A percentile compares a stretch with the other conserved stretches of the same genome.
Conservation (phyloP, 371 early-diverging fungal genomes). For the Mortierella sp. region DNA sequence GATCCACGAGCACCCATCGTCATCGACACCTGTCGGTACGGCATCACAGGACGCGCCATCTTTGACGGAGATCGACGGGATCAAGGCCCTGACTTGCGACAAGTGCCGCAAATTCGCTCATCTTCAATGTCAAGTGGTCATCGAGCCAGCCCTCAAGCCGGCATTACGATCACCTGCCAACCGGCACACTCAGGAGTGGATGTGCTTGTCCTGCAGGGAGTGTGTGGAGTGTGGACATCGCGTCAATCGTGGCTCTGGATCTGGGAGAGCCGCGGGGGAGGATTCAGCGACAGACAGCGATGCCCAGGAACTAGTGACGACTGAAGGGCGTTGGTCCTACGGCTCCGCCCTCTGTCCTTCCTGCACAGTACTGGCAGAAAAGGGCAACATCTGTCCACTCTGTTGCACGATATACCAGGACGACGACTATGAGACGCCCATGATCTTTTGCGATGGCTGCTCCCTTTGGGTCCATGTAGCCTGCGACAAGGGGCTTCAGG, state of each 20-base stretch:
- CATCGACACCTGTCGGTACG: not conserved
- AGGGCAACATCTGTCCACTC: slow-evolving; percentile 63
- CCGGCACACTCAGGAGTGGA: slow-evolving; percentile 26
- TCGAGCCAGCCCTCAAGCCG: slow-evolving; percentile 24
- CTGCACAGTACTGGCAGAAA: slow-evolving; percentile 59
- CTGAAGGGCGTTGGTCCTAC: slow-evolving; percentile 54
- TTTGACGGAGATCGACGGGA: not conserved
- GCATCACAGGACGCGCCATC: not conserved
- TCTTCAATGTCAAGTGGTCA: slow-evolving; percentile 27
- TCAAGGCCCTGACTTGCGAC: slow-evolving; percentile 26
- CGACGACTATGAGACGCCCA: slow-evolving; percentile 60
- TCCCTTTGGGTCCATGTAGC: slow-evolving; percentile 64
- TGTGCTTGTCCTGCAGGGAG: slow-evolving; percentile 35
- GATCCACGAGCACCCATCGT: slow-evolving; percentile 10
- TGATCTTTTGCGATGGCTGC: slow-evolving; percentile 70
- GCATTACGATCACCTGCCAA: not conserved
- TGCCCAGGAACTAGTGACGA: not conserved
- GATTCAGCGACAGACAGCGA: not conserved
- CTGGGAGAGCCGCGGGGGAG: not conserved
- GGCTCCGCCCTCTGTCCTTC: slow-evolving; percentile 60
- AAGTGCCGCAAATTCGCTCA: slow-evolving; percentile 22
- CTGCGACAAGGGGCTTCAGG: slow-evolving; percentile 61
- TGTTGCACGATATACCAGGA: slow-evolving; percentile 61
- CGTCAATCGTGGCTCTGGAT: not conserved
- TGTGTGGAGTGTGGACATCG: slow-evolving; percentile 55